Conservation (phyloP, 495 filamentous ascomycete species). For the Neurospora africana region DNA sequence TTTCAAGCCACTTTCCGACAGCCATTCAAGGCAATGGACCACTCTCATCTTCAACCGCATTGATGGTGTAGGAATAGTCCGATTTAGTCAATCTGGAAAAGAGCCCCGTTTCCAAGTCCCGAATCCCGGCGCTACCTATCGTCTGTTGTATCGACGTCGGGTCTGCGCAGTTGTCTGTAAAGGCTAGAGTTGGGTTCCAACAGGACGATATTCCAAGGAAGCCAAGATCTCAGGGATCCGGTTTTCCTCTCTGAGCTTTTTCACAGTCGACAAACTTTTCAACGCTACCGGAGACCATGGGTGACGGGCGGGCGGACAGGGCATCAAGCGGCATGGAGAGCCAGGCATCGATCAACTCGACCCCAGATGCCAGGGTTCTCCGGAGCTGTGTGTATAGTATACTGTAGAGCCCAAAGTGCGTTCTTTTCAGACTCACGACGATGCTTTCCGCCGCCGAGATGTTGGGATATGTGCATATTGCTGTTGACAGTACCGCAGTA, state of each 20-base stretch:
- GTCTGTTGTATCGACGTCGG: background rate
- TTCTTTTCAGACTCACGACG: background rate
- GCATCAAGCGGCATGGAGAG: background rate
- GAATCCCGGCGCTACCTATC: background rate
- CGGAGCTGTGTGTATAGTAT: background rate
- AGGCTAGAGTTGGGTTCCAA: background rate
- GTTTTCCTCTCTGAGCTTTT: background rate
- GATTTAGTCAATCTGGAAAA: background rate
- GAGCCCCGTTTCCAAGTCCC: background rate
- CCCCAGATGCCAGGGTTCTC: background rate
- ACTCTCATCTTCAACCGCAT: background rate
- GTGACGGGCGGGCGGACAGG: background rate
- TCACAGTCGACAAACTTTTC: background rate
- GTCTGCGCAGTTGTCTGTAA: background rate
- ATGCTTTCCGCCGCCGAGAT: background rate
- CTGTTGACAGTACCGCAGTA: background rate
- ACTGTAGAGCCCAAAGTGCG: background rate
- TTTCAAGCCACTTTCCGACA: background rate
- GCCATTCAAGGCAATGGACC: background rate
- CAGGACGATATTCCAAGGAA: background rate
- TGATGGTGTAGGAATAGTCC: background rate
- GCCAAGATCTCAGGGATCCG: background rate
- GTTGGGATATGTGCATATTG: background rate
- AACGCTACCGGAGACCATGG: background rate
- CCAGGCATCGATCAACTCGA: background rate